phyloP scores from a whole-genome alignment of 805 yeast species.

The Yamadazyma laniorum region DNA sequence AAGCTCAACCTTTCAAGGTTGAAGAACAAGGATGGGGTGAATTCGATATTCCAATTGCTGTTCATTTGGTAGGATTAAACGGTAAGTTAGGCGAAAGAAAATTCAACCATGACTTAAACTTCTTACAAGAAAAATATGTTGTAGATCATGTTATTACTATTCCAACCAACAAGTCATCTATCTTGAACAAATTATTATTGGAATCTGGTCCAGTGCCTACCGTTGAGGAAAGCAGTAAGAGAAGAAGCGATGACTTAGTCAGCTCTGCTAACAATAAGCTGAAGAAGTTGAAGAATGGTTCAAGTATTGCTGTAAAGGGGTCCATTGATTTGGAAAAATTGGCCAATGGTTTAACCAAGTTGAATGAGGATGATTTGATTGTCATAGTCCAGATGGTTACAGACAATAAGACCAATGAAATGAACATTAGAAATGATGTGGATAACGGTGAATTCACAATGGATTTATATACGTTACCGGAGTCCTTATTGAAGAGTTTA shows the following conservation, averaged over 20 bases:
- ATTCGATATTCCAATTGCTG: constrained; percentile 79
- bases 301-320: constrained; percentile 58
- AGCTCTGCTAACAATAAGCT: constrained; percentile 28
- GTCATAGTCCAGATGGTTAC: constrained; percentile 97
- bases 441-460: constrained; percentile 97
- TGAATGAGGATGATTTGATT: constrained; percentile 87
- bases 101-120: constrained; percentile 85
- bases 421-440: constrained; percentile 92
- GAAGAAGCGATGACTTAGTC: constrained; percentile 23
- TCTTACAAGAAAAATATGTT: constrained; percentile 70
- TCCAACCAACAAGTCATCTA: constrained; percentile 70
- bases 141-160: constrained; percentile 75
- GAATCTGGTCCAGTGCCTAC: constrained; percentile 82
- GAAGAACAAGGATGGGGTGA: constrained; percentile 99
- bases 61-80: constrained; percentile 56
- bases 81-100: constrained; percentile 90
- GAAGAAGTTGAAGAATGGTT: constrained; percentile 50
- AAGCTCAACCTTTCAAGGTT: constrained; percentile 80
- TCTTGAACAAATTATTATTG: constrained; percentile 64
- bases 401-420: constrained; percentile 90
- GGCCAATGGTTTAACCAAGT: constrained; percentile 84
- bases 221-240: constrained; percentile 20
- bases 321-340: constrained; percentile 83
- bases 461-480: constrained; percentile 93
- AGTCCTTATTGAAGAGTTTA: constrained; percentile 81